Evolutionary conservation across 2,329 filamentous ascomycete genomes (phyloP).

Genomic region (Ceratocystis diversiconidia): DNA sequence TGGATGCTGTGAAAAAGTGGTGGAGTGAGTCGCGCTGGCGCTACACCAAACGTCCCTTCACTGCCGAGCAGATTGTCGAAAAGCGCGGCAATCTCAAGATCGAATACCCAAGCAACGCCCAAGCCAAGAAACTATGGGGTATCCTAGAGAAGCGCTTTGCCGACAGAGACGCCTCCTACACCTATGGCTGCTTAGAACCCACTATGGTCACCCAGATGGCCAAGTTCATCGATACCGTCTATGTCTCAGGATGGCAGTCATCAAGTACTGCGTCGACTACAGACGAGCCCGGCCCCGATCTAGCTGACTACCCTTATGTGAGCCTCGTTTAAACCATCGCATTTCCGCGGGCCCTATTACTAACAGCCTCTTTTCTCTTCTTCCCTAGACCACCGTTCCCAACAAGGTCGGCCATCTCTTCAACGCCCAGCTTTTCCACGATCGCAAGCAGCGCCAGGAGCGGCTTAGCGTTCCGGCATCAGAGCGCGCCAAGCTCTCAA

Average conservation of each 20-base stretch:
- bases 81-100: conserved; percentile 88
- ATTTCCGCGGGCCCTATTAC: background rate
- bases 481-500: conserved; percentile 57
- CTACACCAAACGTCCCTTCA: conserved; percentile 82
- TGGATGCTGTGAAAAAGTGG: conserved; percentile 82
- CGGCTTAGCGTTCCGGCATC: conserved; percentile 62
- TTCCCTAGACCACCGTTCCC: conserved; percentile 71
- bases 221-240: conserved; percentile 95
- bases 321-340: conserved; percentile 23
- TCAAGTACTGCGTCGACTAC: conserved; percentile 90
- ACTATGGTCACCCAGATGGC: conserved; percentile 99
- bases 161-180: conserved; percentile 65
- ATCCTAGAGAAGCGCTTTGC: conserved; percentile 78
- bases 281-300: conserved; percentile 91
- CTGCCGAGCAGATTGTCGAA: conserved; percentile 88
- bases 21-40: conserved; percentile 88
- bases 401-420: conserved; percentile 97
- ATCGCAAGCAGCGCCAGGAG: conserved; percentile 96
- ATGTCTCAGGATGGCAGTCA: conserved; percentile 97
- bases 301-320: conserved; percentile 92
- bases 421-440: conserved; percentile 98
- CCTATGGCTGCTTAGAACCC: conserved; percentile 92
- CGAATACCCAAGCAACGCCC: conserved; percentile 75
- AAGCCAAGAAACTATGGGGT: conserved; percentile 88
- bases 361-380: background rate